A percentile compares a stretch with the other conserved stretches of the same genome.
Evolutionary conservation across 2,329 filamentous ascomycete species (phyloP).

Genomic region (Cladosporium phlei): DNA sequence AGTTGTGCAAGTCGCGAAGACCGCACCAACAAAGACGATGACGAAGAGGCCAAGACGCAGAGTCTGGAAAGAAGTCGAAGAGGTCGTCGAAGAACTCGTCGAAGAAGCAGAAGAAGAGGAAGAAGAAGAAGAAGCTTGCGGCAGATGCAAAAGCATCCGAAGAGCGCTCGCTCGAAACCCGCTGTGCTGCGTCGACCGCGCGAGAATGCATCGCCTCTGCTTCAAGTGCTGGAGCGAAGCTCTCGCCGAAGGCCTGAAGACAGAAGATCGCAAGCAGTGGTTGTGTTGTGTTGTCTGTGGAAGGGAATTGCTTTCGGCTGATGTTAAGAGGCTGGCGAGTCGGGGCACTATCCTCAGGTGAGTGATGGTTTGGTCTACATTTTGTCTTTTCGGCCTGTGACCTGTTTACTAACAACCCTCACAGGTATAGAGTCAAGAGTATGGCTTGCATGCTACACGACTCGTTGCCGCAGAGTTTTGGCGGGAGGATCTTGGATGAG

Average conservation of each 20-base stretch:
- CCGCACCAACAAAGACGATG: too few relatives aligned
- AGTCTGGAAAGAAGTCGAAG: too few relatives aligned
- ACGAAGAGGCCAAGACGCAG: too few relatives aligned
- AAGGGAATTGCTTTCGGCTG: background rate
- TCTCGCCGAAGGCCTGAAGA: background rate
- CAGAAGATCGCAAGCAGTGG: background rate
- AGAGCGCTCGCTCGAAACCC: background rate
- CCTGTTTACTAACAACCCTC: background rate
- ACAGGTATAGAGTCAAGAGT: background rate
- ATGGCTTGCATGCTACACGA: background rate
- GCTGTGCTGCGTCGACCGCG: background rate
- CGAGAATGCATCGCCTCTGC: background rate
- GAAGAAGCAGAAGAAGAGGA: too few relatives aligned
- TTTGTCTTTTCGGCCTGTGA: background rate
- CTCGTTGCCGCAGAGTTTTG: background rate
- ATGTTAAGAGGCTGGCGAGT: slow-evolving; percentile 10
- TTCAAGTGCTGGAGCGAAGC: slow-evolving; percentile 1
- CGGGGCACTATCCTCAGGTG: background rate
- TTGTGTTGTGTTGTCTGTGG: slow-evolving; percentile 7
- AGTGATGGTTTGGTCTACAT: too few relatives aligned
- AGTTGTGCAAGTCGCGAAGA: too few relatives aligned
- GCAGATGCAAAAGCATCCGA: background rate
- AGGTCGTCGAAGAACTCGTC: too few relatives aligned
- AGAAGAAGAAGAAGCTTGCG: background rate
- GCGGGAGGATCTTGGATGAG: too few relatives aligned